Evolutionary conservation across 2,329 filamentous ascomycete species (phyloP).

Genomic region (Didymella pinodella): DNA sequence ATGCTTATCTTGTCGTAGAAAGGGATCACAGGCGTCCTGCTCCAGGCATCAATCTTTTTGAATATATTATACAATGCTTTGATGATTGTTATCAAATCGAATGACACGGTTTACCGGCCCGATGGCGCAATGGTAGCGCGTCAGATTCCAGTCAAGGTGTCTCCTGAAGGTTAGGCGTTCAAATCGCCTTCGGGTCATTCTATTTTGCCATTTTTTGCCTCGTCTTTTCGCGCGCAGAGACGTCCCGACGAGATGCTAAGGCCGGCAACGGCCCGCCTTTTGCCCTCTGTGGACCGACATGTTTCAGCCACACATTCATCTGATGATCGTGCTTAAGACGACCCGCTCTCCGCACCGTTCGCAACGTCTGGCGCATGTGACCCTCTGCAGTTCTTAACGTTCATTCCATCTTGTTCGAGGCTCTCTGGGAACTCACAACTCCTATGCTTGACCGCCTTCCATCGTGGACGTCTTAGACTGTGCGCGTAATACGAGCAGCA

Average conservation of each 20-base stretch:
- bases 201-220: slow-evolving; percentile 8
- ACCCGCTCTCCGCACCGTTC: slow-evolving; percentile 4
- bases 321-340: slow-evolving; percentile 7
- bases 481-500: not conserved
- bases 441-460: not conserved
- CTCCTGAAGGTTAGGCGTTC: slow-evolving; percentile 28
- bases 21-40: too few relatives aligned
- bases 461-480: not conserved
- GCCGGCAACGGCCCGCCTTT: slow-evolving; percentile 12
- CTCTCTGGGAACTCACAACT: not conserved
- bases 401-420: not conserved
- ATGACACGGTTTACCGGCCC: slow-evolving; percentile 25
- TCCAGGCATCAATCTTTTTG: too few relatives aligned
- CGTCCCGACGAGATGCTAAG: not conserved
- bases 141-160: slow-evolving; percentile 27
- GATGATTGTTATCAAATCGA: slow-evolving; percentile 4
- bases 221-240: not conserved
- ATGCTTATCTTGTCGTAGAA: too few relatives aligned
- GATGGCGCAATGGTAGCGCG: slow-evolving; percentile 28
- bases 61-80: too few relatives aligned
- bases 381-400: not conserved
- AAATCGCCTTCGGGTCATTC: slow-evolving; percentile 26
- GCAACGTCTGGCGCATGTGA: slow-evolving; percentile 5
- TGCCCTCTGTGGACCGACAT: slow-evolving; percentile 3
- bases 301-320: slow-evolving; percentile 15